phyloP scores from a whole-genome alignment of 2,329 filamentous ascomycete genomes.

The Juglanconis sp. region DNA sequence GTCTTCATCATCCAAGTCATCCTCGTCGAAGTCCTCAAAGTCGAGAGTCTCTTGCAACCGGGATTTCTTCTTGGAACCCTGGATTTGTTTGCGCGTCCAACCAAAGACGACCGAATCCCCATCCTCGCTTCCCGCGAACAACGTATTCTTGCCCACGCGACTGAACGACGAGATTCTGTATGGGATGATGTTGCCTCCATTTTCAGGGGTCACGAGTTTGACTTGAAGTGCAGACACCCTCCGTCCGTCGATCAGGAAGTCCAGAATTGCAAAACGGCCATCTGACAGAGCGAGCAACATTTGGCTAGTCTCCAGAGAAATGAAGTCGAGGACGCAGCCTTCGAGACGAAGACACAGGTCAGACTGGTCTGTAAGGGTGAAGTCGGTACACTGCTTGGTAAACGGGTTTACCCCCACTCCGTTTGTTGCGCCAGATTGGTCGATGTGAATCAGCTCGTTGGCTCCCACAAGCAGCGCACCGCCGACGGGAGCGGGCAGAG shows the following conservation, averaged over 20 bases:
- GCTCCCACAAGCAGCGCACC: constrained; percentile 81
- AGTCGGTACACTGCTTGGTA: constrained; percentile 76
- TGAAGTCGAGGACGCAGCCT: constrained; percentile 70
- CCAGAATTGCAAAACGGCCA: constrained; percentile 71
- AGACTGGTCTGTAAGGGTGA: constrained; percentile 82
- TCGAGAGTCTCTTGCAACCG: constrained; percentile 54
- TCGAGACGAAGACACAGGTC: constrained; percentile 77
- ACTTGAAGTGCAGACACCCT: constrained; percentile 86
- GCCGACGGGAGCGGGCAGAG: constrained; percentile 81
- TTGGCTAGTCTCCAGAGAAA: constrained; percentile 76
- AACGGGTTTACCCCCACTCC: constrained; percentile 92
- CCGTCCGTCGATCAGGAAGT: constrained; percentile 83
- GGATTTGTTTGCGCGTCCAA: constrained; percentile 67
- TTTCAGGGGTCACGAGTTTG: constrained; percentile 58
- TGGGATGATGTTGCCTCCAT: constrained; percentile 61
- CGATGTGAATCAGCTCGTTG: constrained; percentile 92
- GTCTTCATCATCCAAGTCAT: constrained; percentile 58
- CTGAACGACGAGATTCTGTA: constrained; percentile 67
- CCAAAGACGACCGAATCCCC: constrained; percentile 78
- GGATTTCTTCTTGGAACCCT: constrained; percentile 60
- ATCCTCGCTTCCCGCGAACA: constrained; percentile 86
- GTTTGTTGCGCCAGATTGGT: constrained; percentile 91
- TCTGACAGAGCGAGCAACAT: constrained; percentile 77
- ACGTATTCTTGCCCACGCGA: constrained; percentile 60
- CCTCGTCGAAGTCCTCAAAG: constrained; percentile 44